These are phyloP conservation scores for Aspergillus viridinutans DNA, from an alignment of 2,329 filamentous ascomycete species.

Conservation along the genomic window DNA sequence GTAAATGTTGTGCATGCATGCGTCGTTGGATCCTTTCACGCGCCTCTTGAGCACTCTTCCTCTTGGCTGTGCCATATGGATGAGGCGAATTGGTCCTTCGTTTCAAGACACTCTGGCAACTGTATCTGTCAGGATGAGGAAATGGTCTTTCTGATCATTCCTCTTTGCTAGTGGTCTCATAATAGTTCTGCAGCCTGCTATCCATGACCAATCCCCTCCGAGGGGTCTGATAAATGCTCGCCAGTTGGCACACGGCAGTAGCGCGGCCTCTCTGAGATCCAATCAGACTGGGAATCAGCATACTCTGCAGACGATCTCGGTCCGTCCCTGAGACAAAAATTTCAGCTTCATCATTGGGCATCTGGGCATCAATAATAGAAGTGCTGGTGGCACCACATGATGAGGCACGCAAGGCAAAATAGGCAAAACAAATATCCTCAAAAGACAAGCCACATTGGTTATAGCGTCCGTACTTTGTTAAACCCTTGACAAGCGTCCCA, in stretches of 20 bases:
- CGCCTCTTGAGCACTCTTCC: not conserved
- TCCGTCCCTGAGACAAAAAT: not conserved
- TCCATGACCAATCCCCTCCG: too few relatives aligned
- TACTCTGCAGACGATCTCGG: not conserved
- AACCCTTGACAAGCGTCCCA: not conserved
- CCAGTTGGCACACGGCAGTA: not conserved
- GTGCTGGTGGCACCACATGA: not conserved
- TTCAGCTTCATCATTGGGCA: constrained; percentile 22
- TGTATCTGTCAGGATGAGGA: not conserved
- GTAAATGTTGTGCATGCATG: constrained; percentile 16
- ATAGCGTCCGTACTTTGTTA: not conserved
- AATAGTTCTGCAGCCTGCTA: not conserved
- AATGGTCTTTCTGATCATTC: not conserved
- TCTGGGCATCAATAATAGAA: constrained; percentile 19
- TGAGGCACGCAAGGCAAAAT: not conserved
- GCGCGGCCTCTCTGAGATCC: not conserved
- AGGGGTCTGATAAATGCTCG: not conserved
- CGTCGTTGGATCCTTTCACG: constrained; percentile 7
- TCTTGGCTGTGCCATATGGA: not conserved
- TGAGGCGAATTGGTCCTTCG: not conserved
- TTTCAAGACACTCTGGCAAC: not conserved
- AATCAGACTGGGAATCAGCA: not conserved
- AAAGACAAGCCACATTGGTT: too few relatives aligned
- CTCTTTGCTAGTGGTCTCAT: not conserved
- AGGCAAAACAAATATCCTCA: not conserved